phyloP scores from a whole-genome alignment of 805 yeast species.

The Scheffersomyces lignosus region DNA sequence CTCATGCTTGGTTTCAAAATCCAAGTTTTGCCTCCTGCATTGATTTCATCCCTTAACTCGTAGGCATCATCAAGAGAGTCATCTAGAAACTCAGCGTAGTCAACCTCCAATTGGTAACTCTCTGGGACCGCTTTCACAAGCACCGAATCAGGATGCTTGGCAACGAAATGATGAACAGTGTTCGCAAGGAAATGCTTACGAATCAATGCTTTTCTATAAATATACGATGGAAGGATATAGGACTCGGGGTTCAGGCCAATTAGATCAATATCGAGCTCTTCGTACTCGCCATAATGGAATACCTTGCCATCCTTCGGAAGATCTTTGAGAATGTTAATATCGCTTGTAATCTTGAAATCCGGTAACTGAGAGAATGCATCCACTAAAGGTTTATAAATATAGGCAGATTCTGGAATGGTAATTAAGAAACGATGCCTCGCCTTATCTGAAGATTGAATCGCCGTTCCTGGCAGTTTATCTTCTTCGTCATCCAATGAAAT shows the following conservation, averaged over 20 bases:
- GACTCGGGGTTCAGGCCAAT: slow-evolving; percentile 40
- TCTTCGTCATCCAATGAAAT: slow-evolving; percentile 39
- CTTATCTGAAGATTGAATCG: neutral
- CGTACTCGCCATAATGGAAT: slow-evolving; percentile 88
- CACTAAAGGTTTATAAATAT: slow-evolving; percentile 43
- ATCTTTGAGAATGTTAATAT: slow-evolving; percentile 15
- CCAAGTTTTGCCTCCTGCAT: slow-evolving; percentile 63
- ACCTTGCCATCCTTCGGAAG: slow-evolving; percentile 30
- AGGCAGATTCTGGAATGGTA: slow-evolving; percentile 38
- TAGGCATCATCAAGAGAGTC: slow-evolving; percentile 91
- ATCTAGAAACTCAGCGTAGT: slow-evolving; percentile 93
- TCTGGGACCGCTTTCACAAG: slow-evolving; percentile 67
- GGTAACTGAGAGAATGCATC: slow-evolving; percentile 31
- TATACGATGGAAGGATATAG: slow-evolving; percentile 75
- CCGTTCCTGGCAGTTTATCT: neutral
- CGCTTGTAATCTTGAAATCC: slow-evolving; percentile 27
- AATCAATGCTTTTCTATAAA: slow-evolving; percentile 86
- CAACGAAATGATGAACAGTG: slow-evolving; percentile 70
- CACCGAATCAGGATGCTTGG: slow-evolving; percentile 71
- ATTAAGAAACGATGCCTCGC: slow-evolving; percentile 24
- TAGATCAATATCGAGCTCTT: slow-evolving; percentile 76
- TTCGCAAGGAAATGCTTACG: slow-evolving; percentile 88
- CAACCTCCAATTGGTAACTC: slow-evolving; percentile 79
- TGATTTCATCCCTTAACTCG: slow-evolving; percentile 80
- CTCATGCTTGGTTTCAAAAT: slow-evolving; percentile 96